These are phyloP conservation scores for Ophiocordyceps camponoti-leonardi DNA, from an alignment of 2,329 filamentous ascomycete species.

Conservation along the genomic window DNA sequence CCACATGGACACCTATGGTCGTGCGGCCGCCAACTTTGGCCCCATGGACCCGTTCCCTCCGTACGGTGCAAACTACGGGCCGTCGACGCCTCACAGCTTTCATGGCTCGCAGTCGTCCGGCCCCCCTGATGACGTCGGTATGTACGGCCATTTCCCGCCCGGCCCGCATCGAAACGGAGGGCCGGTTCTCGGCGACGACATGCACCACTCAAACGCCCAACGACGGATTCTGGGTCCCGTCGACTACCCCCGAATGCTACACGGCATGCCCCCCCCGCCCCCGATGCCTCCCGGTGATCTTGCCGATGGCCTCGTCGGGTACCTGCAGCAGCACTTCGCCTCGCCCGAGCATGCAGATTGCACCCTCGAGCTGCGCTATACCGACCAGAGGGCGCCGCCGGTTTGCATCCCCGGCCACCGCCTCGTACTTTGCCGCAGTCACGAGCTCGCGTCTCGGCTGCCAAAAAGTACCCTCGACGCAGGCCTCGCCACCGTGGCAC, in stretches of 20 bases:
- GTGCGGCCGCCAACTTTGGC: constrained; percentile 17
- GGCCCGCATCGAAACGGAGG: constrained; percentile 21
- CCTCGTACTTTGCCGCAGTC: constrained; percentile 35
- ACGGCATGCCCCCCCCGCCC: constrained; percentile 11
- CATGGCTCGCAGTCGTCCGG: constrained; percentile 42
- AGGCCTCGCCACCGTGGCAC: constrained; percentile 12
- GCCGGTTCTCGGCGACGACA: constrained; percentile 13
- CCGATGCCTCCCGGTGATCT: constrained; percentile 12
- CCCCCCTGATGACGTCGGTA: constrained; percentile 25
- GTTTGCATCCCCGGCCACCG: constrained; percentile 35
- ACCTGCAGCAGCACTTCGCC: constrained; percentile 20
- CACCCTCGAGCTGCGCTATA: constrained; percentile 26
- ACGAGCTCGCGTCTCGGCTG: constrained; percentile 10
- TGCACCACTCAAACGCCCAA: constrained; percentile 10
- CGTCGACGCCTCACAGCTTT: constrained; percentile 42
- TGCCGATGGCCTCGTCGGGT: constrained; percentile 19
- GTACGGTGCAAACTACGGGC: constrained; percentile 25
- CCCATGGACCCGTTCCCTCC: constrained; percentile 17
- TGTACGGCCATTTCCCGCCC: constrained; percentile 21
- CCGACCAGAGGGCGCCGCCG: constrained; percentile 18
- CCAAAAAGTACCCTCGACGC: constrained; percentile 14
- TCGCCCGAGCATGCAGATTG: constrained; percentile 22
- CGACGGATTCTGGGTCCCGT: constrained; percentile 13
- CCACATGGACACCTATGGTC: constrained; percentile 19
- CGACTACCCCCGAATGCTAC: constrained; percentile 17